Evolutionary conservation across 352 stramenopile genomes (phyloP), one percentile per base, ranked within the genome.

Genomic region (Saprolegnia diclina): DNA sequence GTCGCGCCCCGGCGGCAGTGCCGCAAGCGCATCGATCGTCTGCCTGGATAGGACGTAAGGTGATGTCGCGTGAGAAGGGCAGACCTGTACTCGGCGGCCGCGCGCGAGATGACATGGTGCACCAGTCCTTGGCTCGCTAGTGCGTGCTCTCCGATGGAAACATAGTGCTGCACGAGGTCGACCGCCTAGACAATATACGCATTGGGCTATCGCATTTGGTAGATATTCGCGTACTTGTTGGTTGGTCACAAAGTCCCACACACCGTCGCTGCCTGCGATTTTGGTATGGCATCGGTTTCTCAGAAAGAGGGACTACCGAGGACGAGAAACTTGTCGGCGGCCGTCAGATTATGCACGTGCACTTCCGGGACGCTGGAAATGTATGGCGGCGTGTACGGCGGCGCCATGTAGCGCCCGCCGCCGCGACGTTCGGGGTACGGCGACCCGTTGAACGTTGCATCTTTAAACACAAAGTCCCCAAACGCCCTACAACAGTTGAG

Each of bases 211-310:
- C 40, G 37, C 19, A 45, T 45, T 14, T 14, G 7, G n/a, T n/a
- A n/a, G n/a, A n/a, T 14, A 45, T 16, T 14, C 19, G 4, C 45
- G 5, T 46, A 70, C 63, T 52, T 99, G 95, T 74, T 98, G 84
- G 74, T 98, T 98, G 72, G 73, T 90, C 55, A 98, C 79, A 59
- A 97, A 95, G 79, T 99, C 96, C 96, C 96, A 99, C 18, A 99
- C 75, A 18, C 96, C 96, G 78, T 99, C 97, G 72, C 95, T 98
- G 21, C 82, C 75, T 71, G 19, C 5, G 37, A 29, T 62, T 5
- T 63, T 6, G 11, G 5, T 62, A 18, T 59, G 1, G 19, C 21
- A 2, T 54, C 52, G 24, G n/a, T 35, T 35, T 2, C 2, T 35
- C 18, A 9, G 21, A 40, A 22, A 22, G 18, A 44, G 9, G 2